Percentiles rank a stretch among this genome's conserved stretches.
Evolutionary conservation across 2,329 filamentous ascomycete species (phyloP).

Genomic region (Meredithiella fracta): DNA sequence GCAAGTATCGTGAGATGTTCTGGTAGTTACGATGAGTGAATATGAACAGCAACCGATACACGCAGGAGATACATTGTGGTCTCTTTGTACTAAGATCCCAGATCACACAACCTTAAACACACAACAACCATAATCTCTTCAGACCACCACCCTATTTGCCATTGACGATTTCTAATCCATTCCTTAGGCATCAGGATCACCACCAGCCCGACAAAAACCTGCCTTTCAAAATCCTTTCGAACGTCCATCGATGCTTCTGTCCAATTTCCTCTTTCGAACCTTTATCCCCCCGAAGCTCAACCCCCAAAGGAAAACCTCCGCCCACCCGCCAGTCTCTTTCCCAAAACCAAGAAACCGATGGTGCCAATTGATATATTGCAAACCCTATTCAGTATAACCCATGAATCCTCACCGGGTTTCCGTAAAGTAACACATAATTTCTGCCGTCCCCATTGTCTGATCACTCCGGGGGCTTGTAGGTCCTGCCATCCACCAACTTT

Average conservation of each 20-base stretch:
- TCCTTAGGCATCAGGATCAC: not conserved
- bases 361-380: not conserved
- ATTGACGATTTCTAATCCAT: not conserved
- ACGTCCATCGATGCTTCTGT: not conserved
- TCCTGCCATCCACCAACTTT: too few relatives aligned
- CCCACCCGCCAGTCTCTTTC: not conserved
- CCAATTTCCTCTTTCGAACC: not conserved
- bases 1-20: too few relatives aligned
- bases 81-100: too few relatives aligned
- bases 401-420: not conserved
- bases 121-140: too few relatives aligned
- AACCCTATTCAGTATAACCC: not conserved
- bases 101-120: too few relatives aligned
- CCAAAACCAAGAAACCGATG: not conserved
- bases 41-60: too few relatives aligned
- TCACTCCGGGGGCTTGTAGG: too few relatives aligned
- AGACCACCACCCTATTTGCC: not conserved
- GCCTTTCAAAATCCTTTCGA: not conserved
- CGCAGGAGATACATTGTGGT: too few relatives aligned
- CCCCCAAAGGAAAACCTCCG: not conserved
- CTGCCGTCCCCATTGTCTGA: too few relatives aligned
- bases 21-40: too few relatives aligned
- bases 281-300: not conserved
- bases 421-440: not conserved
- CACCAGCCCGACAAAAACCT: not conserved